These are phyloP conservation scores for Coniferiporia sulphurascens DNA, from an alignment of 1,284 basidiomycete genomes.

Conservation along the genomic window DNA sequence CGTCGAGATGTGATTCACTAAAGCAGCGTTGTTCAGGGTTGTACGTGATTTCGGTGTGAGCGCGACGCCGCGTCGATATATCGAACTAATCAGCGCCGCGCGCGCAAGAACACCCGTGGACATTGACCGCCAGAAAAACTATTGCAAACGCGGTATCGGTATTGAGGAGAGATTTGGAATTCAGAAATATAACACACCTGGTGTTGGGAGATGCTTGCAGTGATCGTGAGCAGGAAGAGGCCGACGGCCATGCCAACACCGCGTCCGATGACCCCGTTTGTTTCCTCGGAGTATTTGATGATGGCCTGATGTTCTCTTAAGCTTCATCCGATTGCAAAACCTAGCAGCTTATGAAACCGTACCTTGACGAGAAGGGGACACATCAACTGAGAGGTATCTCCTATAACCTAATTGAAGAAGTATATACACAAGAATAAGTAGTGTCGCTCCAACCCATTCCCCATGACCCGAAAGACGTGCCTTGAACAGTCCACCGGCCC, in stretches of 20 bases:
- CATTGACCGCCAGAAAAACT: constrained; percentile 81
- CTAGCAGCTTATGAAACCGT: neutral
- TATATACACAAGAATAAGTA: constrained; percentile 1
- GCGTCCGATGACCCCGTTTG: constrained; percentile 49
- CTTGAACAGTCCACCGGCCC: constrained; percentile 60
- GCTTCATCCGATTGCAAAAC: neutral
- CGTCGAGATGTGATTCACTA: constrained; percentile 72
- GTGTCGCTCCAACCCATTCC: neutral
- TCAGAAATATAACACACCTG: constrained; percentile 36
- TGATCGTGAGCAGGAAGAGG: constrained; percentile 58
- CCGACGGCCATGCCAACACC: constrained; percentile 73
- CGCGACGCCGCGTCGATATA: constrained; percentile 68
- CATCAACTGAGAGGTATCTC: constrained; percentile 60
- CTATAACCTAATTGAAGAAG: constrained; percentile 37
- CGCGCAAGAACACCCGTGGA: constrained; percentile 64
- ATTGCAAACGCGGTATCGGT: constrained; percentile 14
- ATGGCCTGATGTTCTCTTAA: constrained; percentile 37
- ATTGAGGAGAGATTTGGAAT: neutral
- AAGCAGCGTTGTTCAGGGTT: constrained; percentile 57
- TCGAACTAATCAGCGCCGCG: constrained; percentile 67
- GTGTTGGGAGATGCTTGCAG: constrained; percentile 55
- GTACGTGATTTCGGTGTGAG: constrained; percentile 66
- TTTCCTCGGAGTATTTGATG: constrained; percentile 60
- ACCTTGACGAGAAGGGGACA: constrained; percentile 61
- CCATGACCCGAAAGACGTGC: constrained; percentile 21